Evolutionary conservation across 768 basidiomycete genomes (phyloP), one percentile per base, ranked within the genome.

Genomic region (Pleurotus platypus): DNA sequence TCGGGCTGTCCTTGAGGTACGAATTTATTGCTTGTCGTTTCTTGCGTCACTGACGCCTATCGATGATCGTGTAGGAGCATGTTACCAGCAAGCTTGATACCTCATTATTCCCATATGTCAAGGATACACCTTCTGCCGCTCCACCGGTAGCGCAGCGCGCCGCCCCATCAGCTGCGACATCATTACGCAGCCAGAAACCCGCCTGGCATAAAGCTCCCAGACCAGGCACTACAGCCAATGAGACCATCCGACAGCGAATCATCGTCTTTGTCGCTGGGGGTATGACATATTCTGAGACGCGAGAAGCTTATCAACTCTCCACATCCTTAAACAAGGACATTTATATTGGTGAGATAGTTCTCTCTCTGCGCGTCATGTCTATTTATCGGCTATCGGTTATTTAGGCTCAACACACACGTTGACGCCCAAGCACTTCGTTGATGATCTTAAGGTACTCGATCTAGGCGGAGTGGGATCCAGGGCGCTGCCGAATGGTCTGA

Each of bases 201-300:
- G 86, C 83, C 48, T 95, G 93, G 94, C 92, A 94, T 67, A 84
- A 87, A 63, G 87, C 89, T 1, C 84, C 84, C 4, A 82, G 79
- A 62, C 69, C 83, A 3, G 79, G 77, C 3, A 76, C 75, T 22
- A 67, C 74, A 2, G 67, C 74, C 18, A 64, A 73, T 30, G 81
- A 72, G 75, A n/a, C 51, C 24, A 87, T 81, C 50, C 80, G 84
- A 58, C 89, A 92, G 70, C 81, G 96, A 26, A 65, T 97, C 12
- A 78, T 99, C 37, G 82, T 98, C 15, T 98, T 98, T 70, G 78
- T 98, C 20, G 90, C 92, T 12, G 97, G 97, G 37, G 97, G 97
- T 2, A 87, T 95, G 82, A 95, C 97, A 1, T 94, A 94, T 68
- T 96, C 94, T 0, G 97, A 99, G 72, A 88, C 95, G 71, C 80